Conservation (phyloP, 768 basidiomycete species). For the Trametes elegans region DNA sequence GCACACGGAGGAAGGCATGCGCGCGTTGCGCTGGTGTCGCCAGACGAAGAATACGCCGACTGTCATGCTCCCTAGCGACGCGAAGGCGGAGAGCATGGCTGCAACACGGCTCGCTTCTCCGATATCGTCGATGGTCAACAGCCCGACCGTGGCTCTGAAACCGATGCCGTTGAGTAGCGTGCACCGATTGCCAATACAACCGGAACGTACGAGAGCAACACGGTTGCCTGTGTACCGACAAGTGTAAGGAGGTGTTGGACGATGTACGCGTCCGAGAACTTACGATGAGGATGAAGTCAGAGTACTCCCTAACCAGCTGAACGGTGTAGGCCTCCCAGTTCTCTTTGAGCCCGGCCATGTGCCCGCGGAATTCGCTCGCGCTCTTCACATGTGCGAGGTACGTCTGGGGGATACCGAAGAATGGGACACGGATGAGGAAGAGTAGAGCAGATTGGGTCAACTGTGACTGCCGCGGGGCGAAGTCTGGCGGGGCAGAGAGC, state of each 20-base stretch:
- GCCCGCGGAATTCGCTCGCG: constrained; percentile 49
- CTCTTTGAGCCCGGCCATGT: constrained; percentile 44
- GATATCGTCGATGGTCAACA: constrained; percentile 45
- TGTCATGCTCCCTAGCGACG: constrained; percentile 54
- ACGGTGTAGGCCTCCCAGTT: constrained; percentile 51
- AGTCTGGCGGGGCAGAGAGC: constrained; percentile 4
- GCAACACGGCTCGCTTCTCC: constrained; percentile 29
- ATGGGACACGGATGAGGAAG: constrained; percentile 41
- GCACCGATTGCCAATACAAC: not conserved
- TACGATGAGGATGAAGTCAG: constrained; percentile 55
- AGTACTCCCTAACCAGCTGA: constrained; percentile 52
- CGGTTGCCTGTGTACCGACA: constrained; percentile 49
- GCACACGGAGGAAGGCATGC: constrained; percentile 38
- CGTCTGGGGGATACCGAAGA: constrained; percentile 52
- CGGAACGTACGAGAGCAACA: constrained; percentile 51
- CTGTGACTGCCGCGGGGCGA: not conserved
- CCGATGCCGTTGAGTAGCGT: not conserved
- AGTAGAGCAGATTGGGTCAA: constrained; percentile 31
- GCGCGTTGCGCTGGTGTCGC: constrained; percentile 49
- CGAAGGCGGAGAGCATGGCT: constrained; percentile 45
- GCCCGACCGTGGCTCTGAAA: constrained; percentile 47
- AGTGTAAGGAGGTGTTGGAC: too few relatives aligned
- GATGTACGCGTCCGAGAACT: constrained; percentile 24
- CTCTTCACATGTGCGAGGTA: constrained; percentile 49
- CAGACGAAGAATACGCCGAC: constrained; percentile 57